Percentiles rank a stretch among this genome's conserved stretches.
phyloP scores from a whole-genome alignment of 345 rosid species.

The Salix exigua region DNA sequence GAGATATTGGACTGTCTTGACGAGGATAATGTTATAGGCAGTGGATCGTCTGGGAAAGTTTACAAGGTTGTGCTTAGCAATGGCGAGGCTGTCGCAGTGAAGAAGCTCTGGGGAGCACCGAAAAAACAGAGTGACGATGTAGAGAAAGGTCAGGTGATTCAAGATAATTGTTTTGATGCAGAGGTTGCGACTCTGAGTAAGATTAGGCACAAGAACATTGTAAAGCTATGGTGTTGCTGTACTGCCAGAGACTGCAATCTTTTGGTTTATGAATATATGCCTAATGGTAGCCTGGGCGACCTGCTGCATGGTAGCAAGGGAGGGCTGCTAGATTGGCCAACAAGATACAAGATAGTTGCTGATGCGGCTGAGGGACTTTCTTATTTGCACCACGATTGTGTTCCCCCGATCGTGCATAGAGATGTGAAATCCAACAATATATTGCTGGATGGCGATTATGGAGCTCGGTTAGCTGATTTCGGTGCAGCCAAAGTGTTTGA shows the following conservation, averaged over 20 bases:
- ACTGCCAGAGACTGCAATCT: slow-evolving; percentile 82
- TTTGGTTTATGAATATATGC: slow-evolving; percentile 96
- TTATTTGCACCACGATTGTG: slow-evolving; percentile 91
- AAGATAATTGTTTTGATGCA: slow-evolving; percentile 76
- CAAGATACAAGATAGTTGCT: slow-evolving; percentile 66
- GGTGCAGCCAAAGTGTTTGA: slow-evolving; percentile 90
- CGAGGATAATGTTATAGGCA: slow-evolving; percentile 91
- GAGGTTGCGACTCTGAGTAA: slow-evolving; percentile 90
- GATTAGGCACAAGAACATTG: slow-evolving; percentile 97
- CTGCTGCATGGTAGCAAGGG: slow-evolving; percentile 82
- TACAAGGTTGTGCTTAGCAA: slow-evolving; percentile 80
- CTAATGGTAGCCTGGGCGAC: slow-evolving; percentile 95
- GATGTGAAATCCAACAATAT: slow-evolving; percentile 97
- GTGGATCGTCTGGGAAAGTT: slow-evolving; percentile 86
- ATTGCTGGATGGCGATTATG: slow-evolving; percentile 77
- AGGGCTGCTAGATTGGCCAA: slow-evolving; percentile 79
- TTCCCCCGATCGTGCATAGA: slow-evolving; percentile 89
- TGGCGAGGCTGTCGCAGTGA: slow-evolving; percentile 89
- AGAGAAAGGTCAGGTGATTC: slow-evolving; percentile 58
- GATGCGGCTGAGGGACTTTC: slow-evolving; percentile 97
- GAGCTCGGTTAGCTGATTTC: slow-evolving; percentile 96
- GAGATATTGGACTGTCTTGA: slow-evolving; percentile 84
- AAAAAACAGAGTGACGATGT: slow-evolving; percentile 43
- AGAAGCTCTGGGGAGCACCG: slow-evolving; percentile 78
- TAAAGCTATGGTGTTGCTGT: slow-evolving; percentile 96